Evolutionary conservation across 305 asterid genomes (phyloP), one percentile per base, ranked within the genome.

Genomic region (Lippia alba): DNA sequence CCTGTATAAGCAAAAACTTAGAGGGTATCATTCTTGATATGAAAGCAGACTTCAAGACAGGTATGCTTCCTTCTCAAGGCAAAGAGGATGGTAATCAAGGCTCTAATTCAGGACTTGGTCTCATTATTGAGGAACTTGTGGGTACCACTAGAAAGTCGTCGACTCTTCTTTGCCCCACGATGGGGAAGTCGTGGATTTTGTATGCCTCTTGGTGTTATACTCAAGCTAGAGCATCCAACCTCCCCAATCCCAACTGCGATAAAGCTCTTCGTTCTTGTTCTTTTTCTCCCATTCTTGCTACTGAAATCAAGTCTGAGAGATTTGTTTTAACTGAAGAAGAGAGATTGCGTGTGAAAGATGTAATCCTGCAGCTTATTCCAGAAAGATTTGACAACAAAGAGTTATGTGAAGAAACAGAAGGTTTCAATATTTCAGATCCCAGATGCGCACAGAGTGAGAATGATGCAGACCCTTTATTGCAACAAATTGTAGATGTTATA

Each of bases 131-230:
- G 80, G 96, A 87, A 74, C 87, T 95, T 80, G 91, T 89, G 71
- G 97, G 98, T 67, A 72, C 85, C 12, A 81, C 90, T 65, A 83
- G 85, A 74, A 89, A 87, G 84, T 72, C 87, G 70, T 86, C 99
- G n/a, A 83, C 96, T 51, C 85, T 68, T 70, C 96, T 95, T 67
- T 92, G 97, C 83, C 98, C 98, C 66, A 78, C 71, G 79, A 87
- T 95, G 92, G 98, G 97, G 64, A 95, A 92, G 85, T 86, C 99
- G 16, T 95, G 98, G 98, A 86, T 95, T 76, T 79, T 85, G 81
- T 95, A 86, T 81, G 99, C 96, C 57, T 90, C 96, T 24, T 95
- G 99, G 99, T 92, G 99, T 82, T 92, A 85, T 76, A 62, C 74
- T 75, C 97, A 87, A 80, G 98, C 98, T 76, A 86, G 67, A 63